These are phyloP conservation scores for Knoxia roxburghii DNA, from an alignment of 257 asterid genomes.

Conservation along the genomic window DNA sequence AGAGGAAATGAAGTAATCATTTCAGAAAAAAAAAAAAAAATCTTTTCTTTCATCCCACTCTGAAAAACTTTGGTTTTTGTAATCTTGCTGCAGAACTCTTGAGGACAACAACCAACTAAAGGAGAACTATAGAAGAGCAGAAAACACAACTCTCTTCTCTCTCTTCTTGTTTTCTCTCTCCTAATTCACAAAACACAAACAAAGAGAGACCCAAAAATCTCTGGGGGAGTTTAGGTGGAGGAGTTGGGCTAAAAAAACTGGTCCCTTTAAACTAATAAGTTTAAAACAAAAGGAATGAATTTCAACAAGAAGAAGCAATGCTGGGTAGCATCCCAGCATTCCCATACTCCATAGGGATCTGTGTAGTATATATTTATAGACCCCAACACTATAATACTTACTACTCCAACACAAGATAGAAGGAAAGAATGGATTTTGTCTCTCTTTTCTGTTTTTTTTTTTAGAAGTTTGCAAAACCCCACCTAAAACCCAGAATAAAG, in stretches of 20 bases:
- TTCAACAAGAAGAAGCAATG: conserved; percentile 46
- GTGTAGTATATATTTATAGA: conserved; percentile 30
- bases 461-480: conserved; percentile 13
- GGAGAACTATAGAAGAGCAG: conserved; percentile 6
- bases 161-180: conserved; percentile 8
- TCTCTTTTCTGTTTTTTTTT: neutral
- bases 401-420: too few species aligned
- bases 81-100: conserved; percentile 26
- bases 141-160: too few species aligned
- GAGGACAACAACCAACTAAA: conserved; percentile 14
- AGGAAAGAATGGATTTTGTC: neutral
- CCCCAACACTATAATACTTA: neutral
- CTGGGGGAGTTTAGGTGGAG: neutral
- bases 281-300: conserved; percentile 68
- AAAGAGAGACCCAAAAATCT: neutral
- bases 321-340: conserved; percentile 61
- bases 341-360: conserved; percentile 60
- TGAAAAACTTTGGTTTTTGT: conserved; percentile 12
- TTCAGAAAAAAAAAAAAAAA: conserved; percentile 31
- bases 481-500: conserved; percentile 13
- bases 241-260: conserved; percentile 12
- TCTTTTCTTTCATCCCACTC: too few species aligned
- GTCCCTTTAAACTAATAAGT: conserved; percentile 31
- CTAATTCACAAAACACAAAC: neutral
- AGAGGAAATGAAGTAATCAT: conserved; percentile 45